Evolutionary conservation across 2,329 filamentous ascomycete genomes (phyloP).

Genomic region (Epichloe aotearoae): DNA sequence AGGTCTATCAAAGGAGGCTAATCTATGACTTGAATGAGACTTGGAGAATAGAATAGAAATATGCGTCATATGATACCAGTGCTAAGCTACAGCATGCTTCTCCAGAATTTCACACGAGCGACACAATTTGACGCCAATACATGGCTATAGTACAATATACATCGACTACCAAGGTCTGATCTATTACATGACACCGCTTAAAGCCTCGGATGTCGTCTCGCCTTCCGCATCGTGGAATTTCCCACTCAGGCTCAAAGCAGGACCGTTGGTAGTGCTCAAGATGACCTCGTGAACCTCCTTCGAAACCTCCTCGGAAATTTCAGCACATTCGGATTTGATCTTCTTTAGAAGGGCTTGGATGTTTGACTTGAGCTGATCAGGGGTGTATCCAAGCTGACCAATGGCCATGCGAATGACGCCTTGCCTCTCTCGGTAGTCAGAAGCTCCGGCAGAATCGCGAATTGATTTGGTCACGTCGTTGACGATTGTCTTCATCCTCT

Average conservation of each 20-base stretch:
- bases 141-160: slow-evolving; percentile 28
- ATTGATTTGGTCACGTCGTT: slow-evolving; percentile 64
- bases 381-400: slow-evolving; percentile 79
- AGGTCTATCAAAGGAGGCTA: slow-evolving; percentile 30
- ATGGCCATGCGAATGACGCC: slow-evolving; percentile 84
- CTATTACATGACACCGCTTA: slow-evolving; percentile 41
- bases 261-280: slow-evolving; percentile 74
- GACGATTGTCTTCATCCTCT: slow-evolving; percentile 80
- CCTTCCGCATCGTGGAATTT: slow-evolving; percentile 54
- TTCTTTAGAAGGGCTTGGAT: slow-evolving; percentile 63
- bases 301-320: slow-evolving; percentile 45
- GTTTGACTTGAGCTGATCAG: slow-evolving; percentile 75
- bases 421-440: slow-evolving; percentile 72
- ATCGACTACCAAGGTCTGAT: not conserved
- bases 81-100: slow-evolving; percentile 4
- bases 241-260: slow-evolving; percentile 77
- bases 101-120: not conserved
- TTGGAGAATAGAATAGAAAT: not conserved
- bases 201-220: slow-evolving; percentile 35
- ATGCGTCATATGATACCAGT: slow-evolving; percentile 17
- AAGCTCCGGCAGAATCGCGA: slow-evolving; percentile 69
- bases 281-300: slow-evolving; percentile 48
- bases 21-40: slow-evolving; percentile 3
- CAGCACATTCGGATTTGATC: slow-evolving; percentile 64
- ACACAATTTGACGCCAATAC: slow-evolving; percentile 12